Evolutionary conservation across 2,329 filamentous ascomycete species (phyloP).

Genomic region (Pseudocercospora musae): DNA sequence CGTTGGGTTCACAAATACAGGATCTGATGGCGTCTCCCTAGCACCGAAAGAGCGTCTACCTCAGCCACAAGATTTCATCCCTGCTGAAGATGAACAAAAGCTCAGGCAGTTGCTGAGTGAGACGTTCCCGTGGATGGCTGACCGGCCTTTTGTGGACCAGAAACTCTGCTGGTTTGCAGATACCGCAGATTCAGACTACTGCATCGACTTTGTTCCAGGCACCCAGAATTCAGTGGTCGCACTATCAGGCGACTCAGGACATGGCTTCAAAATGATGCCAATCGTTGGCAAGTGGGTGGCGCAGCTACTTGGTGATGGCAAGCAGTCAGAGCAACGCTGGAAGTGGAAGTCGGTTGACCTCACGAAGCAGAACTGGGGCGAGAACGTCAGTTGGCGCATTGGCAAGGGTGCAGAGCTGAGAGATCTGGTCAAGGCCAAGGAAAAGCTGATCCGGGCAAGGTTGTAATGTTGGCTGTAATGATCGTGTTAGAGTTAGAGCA

Average conservation of each 20-base stretch:
- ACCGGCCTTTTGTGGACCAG: slow-evolving; percentile 55
- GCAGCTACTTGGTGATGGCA: slow-evolving; percentile 44
- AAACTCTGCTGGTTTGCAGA: slow-evolving; percentile 64
- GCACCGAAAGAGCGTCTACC: slow-evolving; percentile 43
- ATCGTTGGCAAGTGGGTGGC: slow-evolving; percentile 56
- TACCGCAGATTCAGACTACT: slow-evolving; percentile 57
- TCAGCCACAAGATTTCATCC: slow-evolving; percentile 50
- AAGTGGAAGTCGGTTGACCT: slow-evolving; percentile 47
- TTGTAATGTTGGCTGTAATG: slow-evolving; percentile 13
- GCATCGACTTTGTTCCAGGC: slow-evolving; percentile 57
- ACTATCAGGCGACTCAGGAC: slow-evolving; percentile 58
- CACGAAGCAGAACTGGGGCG: slow-evolving; percentile 40
- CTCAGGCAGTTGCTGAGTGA: slow-evolving; percentile 51
- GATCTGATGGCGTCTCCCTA: slow-evolving; percentile 39
- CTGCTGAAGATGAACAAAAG: slow-evolving; percentile 51
- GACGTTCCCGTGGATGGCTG: slow-evolving; percentile 52
- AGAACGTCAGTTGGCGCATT: slow-evolving; percentile 49
- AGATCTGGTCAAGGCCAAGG: slow-evolving; percentile 23
- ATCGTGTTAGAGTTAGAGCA: neutral
- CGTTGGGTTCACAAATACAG: slow-evolving; percentile 54
- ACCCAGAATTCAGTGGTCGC: slow-evolving; percentile 49
- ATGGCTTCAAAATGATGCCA: slow-evolving; percentile 63
- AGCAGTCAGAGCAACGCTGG: slow-evolving; percentile 50
- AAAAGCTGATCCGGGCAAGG: slow-evolving; percentile 22
- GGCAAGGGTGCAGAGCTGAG: slow-evolving; percentile 33